phyloP scores from a whole-genome alignment of 2,329 filamentous ascomycete species.

The Aspergillus sp. region DNA sequence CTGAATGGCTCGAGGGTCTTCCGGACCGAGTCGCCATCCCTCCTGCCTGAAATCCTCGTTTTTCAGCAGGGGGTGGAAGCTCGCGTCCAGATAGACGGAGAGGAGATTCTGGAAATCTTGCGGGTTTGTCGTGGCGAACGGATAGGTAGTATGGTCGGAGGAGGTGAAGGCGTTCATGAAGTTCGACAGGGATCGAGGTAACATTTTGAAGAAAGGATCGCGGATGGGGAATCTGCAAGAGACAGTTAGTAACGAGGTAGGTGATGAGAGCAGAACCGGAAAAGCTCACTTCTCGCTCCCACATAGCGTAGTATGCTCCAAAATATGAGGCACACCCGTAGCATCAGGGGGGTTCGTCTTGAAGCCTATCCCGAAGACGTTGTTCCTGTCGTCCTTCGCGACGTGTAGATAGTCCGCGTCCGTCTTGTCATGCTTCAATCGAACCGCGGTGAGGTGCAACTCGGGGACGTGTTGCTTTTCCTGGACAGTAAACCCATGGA shows the following conservation, averaged over 20 bases:
- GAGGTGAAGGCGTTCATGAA: slow-evolving; percentile 99
- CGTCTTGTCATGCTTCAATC: slow-evolving; percentile 88
- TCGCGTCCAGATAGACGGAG: slow-evolving; percentile 93
- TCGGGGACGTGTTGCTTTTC: slow-evolving; percentile 88
- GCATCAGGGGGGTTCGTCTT: slow-evolving; percentile 97
- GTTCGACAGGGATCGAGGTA: slow-evolving; percentile 93
- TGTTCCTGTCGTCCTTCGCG: slow-evolving; percentile 90
- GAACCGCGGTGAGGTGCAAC: slow-evolving; percentile 81
- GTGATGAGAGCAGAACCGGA: not conserved
- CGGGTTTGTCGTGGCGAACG: slow-evolving; percentile 90
- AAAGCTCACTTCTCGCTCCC: slow-evolving; percentile 75
- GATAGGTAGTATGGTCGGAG: slow-evolving; percentile 92
- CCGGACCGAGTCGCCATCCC: slow-evolving; percentile 90
- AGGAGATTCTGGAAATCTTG: slow-evolving; percentile 95
- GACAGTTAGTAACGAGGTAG: slow-evolving; percentile 7
- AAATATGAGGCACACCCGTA: slow-evolving; percentile 90
- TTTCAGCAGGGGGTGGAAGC: slow-evolving; percentile 79
- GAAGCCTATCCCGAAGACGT: slow-evolving; percentile 99
- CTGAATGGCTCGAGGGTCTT: slow-evolving; percentile 61
- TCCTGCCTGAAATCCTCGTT: slow-evolving; percentile 90
- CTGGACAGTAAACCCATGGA: slow-evolving; percentile 88
- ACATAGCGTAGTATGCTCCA: slow-evolving; percentile 94
- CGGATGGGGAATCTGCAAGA: slow-evolving; percentile 75
- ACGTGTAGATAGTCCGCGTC: slow-evolving; percentile 94
- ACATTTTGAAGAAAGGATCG: slow-evolving; percentile 99